Evolutionary conservation across 2,329 filamentous ascomycete species (phyloP), one percentile per base, ranked within the genome.

Genomic region (Cladophialophora carrionii): DNA sequence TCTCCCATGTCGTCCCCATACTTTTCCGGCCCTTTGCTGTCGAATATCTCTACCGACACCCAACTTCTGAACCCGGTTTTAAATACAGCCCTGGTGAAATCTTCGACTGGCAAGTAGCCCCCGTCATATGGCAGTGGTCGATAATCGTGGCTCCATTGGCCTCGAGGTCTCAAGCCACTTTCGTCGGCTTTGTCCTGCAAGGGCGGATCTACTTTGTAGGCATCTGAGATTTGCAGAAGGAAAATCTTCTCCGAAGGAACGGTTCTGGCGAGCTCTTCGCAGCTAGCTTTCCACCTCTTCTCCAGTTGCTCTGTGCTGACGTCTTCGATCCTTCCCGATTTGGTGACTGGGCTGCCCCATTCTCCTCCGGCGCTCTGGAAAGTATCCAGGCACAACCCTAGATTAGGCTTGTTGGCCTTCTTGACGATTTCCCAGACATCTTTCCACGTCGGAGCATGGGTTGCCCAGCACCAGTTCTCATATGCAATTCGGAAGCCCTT

Each of bases 401-500:
- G 80, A 66, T 93, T 92, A 0, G 82, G 79, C 2, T 87, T 77
- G 69, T 90, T 78, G 1, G 87, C 88, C 52, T 80, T 80, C 67
- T 83, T 73, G 3, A 91, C 87, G 12, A 92, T 87, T 1, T 84
- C 78, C 88, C 88, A 92, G 0, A 88, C 87, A 56, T 87, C 82
- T 68, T 83, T 84, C 90, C 90, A 94, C 0, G 78, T 81, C 0
- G 87, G 84, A 0, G 89, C 88, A 56, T 87, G 84, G 0, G 89
- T 90, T 0, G 87, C 87, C 90, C 90, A 93, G 76, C 89, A 91
- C 89, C 89, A 92, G 73, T 92, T 92, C 77, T 93, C 90, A 70
- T 92, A 93, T 0, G 89, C 89, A 20, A 93, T 78, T 6, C 84
- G 82, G 73, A 87, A 85, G 0, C 82, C 81, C 54, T 85, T 81